Evolutionary conservation across 345 rosid species (phyloP), one percentile per base, ranked within the genome.

Genomic region (Eutrema heterophyllum): DNA sequence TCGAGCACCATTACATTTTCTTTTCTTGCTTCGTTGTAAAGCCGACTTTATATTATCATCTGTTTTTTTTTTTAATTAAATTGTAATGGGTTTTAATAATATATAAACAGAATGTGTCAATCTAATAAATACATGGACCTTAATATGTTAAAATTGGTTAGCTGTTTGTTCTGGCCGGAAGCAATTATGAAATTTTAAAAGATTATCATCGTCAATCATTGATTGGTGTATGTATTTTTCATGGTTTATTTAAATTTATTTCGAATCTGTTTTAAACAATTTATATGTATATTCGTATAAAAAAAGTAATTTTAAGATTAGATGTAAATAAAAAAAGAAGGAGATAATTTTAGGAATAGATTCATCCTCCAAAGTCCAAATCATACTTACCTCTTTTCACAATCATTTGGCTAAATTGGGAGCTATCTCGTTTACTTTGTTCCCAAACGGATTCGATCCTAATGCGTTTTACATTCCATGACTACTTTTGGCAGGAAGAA

Each of bases 1-100:
- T 70, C 75, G 29, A 76, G 57, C 80, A 76, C 67, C 80, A 76
- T 70, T 70, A 46, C 75, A 76, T 76, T 76, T 63, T 69, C 66
- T 63, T 69, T 70, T 2, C 24, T 40, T 63, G 80, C 79, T 75
- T 75, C 79, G 80, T 64, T 70, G 80, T 76, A 64, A 76, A 76
- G 75, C 59, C 75, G 45, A 76, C 75, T 35, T 12, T 76, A 46
- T 32, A 18, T 55, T 70, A 76, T 76, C 80, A 70, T 76, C 51
- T 55, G n/a, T 9, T 10, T 52, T 33, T 10, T 1, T 0, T 29
- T 27, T 1, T 2, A 0, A 3, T 10, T 2, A 15, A 18, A 46
- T n/a, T 40, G 11, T 68, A 24, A 51, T 50, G 29, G 24, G 5
- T 67, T 75, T 60, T 43, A 9, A 21, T 50, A 51, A 33, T 40